Conservation (phyloP, 225 moss, liverwort and hornwort genomes). For the Sphagnum tenellum region DNA sequence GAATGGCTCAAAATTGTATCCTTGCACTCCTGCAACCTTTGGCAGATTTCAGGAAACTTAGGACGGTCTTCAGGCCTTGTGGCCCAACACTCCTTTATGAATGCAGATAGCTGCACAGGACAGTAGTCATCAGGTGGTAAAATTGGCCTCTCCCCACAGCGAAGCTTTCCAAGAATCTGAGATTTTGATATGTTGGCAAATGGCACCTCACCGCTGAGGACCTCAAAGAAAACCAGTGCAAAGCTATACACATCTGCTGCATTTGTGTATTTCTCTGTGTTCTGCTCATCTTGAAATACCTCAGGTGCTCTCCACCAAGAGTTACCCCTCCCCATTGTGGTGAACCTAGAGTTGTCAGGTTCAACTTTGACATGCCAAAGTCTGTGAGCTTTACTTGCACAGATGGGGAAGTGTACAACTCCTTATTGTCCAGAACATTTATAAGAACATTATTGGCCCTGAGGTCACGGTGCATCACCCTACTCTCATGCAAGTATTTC, state of each 20-base stretch:
- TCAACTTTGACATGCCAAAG: constrained; percentile 25
- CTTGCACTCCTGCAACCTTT: constrained; percentile 27
- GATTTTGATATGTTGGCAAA: constrained; percentile 15
- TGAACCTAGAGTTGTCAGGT: not conserved
- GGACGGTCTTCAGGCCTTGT: constrained; percentile 26
- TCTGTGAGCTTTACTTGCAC: constrained; percentile 31
- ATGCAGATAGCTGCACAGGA: no score
- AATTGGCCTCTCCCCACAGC: constrained; percentile 30
- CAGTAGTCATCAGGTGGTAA: constrained; percentile 14
- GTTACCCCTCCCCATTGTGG: not conserved
- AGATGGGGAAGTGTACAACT: not conserved
- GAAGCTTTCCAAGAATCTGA: constrained; percentile 21
- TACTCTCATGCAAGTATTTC: no score
- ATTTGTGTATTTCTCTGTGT: constrained; percentile 25
- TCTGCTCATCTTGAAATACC: not conserved
- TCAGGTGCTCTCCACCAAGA: constrained; percentile 33
- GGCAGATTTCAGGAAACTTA: constrained; percentile 30
- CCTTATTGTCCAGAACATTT: constrained; percentile 15
- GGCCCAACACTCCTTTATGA: constrained; percentile 34
- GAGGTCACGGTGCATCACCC: no score
- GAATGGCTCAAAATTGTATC: constrained; percentile 34
- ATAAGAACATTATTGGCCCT: constrained; percentile 28
- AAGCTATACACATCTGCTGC: constrained; percentile 42
- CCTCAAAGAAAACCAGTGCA: constrained; percentile 40
- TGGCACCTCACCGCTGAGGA: constrained; percentile 26